Percentiles rank a stretch among this genome's conserved stretches.
phyloP scores from a whole-genome alignment of 352 stramenopile genomes.

The Saprolegnia diclina region DNA sequence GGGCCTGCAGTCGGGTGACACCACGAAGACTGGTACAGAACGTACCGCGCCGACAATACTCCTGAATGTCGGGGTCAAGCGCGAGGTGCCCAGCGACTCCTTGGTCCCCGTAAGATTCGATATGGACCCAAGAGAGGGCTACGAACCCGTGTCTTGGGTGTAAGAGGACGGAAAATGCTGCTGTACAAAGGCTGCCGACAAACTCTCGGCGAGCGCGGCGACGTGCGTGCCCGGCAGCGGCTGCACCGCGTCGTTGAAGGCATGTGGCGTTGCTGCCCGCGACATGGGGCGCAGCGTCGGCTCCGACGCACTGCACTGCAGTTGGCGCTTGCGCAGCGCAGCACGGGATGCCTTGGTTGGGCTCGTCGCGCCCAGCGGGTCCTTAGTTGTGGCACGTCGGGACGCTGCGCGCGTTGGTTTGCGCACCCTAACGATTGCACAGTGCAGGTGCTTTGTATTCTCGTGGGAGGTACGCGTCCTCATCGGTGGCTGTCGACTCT shows the following conservation, averaged over 20 bases:
- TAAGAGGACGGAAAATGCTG: not conserved
- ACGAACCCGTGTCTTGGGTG: not conserved
- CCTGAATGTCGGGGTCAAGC: slow-evolving; percentile 20
- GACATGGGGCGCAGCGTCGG: not conserved
- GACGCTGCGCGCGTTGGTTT: not conserved
- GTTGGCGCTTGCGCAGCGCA: not conserved
- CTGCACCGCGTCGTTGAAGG: not conserved
- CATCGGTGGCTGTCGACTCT: not conserved
- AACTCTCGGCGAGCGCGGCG: not conserved
- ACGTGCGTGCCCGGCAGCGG: not conserved
- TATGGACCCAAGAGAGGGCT: not conserved
- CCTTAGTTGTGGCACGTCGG: not conserved
- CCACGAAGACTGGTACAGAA: not conserved
- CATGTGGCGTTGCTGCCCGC: not conserved
- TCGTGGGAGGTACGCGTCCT: too few relatives aligned
- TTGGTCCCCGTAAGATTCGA: not conserved
- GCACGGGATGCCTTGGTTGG: not conserved
- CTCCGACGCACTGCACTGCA: not conserved
- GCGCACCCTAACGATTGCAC: not conserved
- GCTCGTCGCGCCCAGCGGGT: not conserved
- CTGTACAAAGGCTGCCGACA: not conserved
- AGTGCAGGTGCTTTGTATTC: not conserved
- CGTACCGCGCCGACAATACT: slow-evolving; percentile 21
- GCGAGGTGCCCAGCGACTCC: not conserved
- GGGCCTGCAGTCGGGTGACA: not conserved